A percentile compares a stretch with the other conserved stretches of the same genome.
Conservation (phyloP, 768 basidiomycete species). For the Mycena vulgaris region DNA sequence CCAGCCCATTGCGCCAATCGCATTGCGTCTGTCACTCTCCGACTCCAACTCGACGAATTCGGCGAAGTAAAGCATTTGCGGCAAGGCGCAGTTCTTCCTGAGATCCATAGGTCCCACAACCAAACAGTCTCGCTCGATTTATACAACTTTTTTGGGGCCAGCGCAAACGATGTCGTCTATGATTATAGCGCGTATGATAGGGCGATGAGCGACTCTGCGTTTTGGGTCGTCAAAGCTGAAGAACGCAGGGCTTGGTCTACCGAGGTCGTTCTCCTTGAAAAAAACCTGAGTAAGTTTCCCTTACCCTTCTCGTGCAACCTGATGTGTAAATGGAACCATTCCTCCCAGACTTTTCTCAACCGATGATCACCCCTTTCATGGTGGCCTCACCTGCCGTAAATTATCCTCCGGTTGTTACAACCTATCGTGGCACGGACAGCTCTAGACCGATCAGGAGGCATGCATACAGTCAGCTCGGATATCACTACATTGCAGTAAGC, state of each 20-base stretch:
- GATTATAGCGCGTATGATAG: constrained; percentile 28
- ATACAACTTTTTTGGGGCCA: not conserved
- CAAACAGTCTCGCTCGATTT: not conserved
- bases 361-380: constrained; percentile 5
- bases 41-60: constrained; percentile 34
- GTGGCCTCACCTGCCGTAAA: constrained; percentile 17
- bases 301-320: not conserved
- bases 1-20: constrained; percentile 9
- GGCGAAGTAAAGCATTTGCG: constrained; percentile 23
- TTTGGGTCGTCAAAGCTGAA: constrained; percentile 32
- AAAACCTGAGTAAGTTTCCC: constrained; percentile 10
- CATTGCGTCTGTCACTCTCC: constrained; percentile 24
- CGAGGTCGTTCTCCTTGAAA: constrained; percentile 18
- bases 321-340: not conserved
- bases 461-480: constrained; percentile 3
- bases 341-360: constrained; percentile 2
- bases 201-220: constrained; percentile 16
- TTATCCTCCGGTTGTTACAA: not conserved
- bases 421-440: not conserved
- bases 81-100: constrained; percentile 12
- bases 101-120: constrained; percentile 14
- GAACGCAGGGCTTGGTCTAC: constrained; percentile 26
- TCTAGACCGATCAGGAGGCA: not conserved
- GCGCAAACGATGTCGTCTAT: not conserved
- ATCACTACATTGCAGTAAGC: constrained; percentile 25